Conservation (phyloP, 1,284 basidiomycete genomes). For the Ustilago nuda region DNA sequence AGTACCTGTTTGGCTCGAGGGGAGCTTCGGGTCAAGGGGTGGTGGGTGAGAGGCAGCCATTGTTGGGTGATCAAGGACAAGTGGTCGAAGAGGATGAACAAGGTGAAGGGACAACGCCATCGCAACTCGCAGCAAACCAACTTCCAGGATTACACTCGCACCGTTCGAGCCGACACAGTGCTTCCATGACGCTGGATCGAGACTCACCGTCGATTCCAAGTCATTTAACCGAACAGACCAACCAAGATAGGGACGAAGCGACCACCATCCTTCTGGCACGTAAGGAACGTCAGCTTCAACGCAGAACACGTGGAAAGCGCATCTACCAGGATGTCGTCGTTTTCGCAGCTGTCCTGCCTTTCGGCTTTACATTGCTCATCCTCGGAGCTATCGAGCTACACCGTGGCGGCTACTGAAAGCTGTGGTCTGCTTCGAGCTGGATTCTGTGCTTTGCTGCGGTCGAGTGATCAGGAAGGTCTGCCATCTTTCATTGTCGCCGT, state of each 20-base stretch:
- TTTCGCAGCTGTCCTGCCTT: conserved; percentile 52
- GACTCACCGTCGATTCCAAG: conserved; percentile 38
- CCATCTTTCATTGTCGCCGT: background rate
- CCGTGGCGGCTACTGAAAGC: conserved; percentile 42
- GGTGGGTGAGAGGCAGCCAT: conserved; percentile 33
- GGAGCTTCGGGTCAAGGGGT: conserved; percentile 10
- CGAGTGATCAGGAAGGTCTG: background rate
- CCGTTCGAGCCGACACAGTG: conserved; percentile 22
- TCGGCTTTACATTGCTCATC: conserved; percentile 51
- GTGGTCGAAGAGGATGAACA: conserved; percentile 4
- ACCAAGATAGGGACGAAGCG: conserved; percentile 54
- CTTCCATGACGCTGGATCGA: conserved; percentile 4
- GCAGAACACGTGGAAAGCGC: conserved; percentile 45
- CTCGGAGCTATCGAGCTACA: conserved; percentile 47
- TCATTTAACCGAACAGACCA: conserved; percentile 47
- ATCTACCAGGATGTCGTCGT: conserved; percentile 56
- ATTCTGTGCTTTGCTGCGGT: background rate
- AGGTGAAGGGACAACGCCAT: background rate
- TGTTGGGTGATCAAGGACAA: conserved; percentile 26
- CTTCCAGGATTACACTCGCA: background rate
- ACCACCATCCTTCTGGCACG: conserved; percentile 63
- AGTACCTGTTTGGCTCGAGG: conserved; percentile 41
- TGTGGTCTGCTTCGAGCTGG: background rate
- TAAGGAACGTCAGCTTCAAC: conserved; percentile 65
- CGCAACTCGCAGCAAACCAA: background rate